Percentiles rank a stretch among this genome's conserved stretches.
These are phyloP conservation scores for Mallotus japonicus DNA, from an alignment of 441 rosid species.

Conservation along the genomic window DNA sequence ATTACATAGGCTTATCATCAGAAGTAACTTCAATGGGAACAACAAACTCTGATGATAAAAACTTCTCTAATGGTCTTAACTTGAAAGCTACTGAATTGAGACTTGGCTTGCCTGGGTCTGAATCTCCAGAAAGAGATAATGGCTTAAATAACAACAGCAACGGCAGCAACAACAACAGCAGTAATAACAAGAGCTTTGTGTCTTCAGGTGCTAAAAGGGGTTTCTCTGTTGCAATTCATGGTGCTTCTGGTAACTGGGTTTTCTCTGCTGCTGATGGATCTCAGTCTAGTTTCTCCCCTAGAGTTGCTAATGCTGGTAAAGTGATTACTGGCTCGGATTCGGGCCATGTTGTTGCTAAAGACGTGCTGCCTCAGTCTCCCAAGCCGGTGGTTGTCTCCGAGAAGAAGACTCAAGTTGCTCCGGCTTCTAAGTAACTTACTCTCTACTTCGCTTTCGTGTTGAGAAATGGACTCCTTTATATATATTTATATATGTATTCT, in stretches of 20 bases:
- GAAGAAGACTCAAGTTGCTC: conserved; percentile 43
- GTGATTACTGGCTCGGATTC: conserved; percentile 35
- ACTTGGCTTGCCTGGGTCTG: conserved; percentile 81
- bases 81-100: conserved; percentile 74
- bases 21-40: conserved; percentile 51
- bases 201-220: conserved; percentile 64
- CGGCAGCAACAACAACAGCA: not conserved
- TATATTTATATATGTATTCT: not conserved
- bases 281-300: conserved; percentile 31
- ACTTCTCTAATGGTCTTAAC: conserved; percentile 32
- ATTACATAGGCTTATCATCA: conserved; percentile 51
- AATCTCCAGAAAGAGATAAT: conserved; percentile 53
- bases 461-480: not conserved
- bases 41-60: conserved; percentile 39
- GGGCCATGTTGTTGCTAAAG: conserved; percentile 34
- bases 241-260: conserved; percentile 52
- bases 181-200: conserved; percentile 31
- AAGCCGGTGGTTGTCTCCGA: conserved; percentile 38
- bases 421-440: conserved; percentile 51
- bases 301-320: conserved; percentile 24
- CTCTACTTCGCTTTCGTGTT: not conserved
- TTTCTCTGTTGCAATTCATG: conserved; percentile 56
- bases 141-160: not conserved
- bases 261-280: conserved; percentile 41
- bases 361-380: conserved; percentile 34